Base-by-base conservation (phyloP, 2,329 filamentous ascomycete species). In the Beauveria sp. region DNA sequence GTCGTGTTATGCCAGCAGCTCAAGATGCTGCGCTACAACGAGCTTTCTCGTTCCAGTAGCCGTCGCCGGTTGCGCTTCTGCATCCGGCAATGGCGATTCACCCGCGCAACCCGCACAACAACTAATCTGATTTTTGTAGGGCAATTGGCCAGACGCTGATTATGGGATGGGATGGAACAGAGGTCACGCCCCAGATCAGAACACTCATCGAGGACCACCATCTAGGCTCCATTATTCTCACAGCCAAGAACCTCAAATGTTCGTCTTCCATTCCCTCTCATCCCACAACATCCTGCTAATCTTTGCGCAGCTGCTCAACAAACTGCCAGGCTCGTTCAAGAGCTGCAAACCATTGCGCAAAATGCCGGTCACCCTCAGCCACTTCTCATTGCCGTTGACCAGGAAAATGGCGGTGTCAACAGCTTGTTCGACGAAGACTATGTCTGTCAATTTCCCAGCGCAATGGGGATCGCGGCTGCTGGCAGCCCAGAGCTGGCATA, bases 381-480 rank as follows among this genome's bases (percentile, higher is more conserved):
- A 2, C 78, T 99, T 20, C 80, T 96, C 60, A 97, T 99, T 68
- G 93, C 90, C 45, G 79, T 98, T 43, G 95, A 98, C 71, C 95
- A 99, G 73, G 95, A 99, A 74, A 98, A 99, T 85, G 95, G 95
- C 66, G 93, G 93, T 3, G 93, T 97, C 73, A 98, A 97, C 77
- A 96, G 91, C 75, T 83, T 98, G 2, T 97, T 96, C 70, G 93
- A 98, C 73, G 92, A 96, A 68, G 91, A 95, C 70, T 95, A 93
- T 72, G 93, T 98, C 67, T 92, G 91, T 66, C 95, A 98, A 72
- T 99, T 96, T 68, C 95, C 95, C 9, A 96, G 93, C 70, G 90
- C 93, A 65, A 98, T 99, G 93, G 93, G 93, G 14, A 83, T 97
- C 64, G 92, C 93, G n/a, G 95, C 95, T 24, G 92, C 93, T 5